phyloP scores from a whole-genome alignment of 2,329 filamentous ascomycete genomes.

The Trichoderma sp. region DNA sequence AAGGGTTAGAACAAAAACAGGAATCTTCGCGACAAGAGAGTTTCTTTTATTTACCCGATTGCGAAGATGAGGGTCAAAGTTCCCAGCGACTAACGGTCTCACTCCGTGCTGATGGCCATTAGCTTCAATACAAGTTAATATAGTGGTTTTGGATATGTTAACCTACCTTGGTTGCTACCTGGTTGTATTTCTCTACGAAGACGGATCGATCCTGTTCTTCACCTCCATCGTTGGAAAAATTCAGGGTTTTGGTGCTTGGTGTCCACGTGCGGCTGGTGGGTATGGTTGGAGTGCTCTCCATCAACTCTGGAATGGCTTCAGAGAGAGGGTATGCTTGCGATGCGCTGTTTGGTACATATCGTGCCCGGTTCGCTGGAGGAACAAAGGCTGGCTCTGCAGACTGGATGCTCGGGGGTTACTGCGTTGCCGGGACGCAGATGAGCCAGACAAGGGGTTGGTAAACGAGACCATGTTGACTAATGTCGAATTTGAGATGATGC shows the following conservation, averaged over 20 bases:
- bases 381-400: neutral
- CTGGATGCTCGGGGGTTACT: neutral
- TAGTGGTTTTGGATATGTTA: neutral
- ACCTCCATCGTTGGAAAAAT: conserved; percentile 50
- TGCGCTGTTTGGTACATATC: conserved; percentile 31
- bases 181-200: conserved; percentile 62
- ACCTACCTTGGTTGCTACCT: conserved; percentile 57
- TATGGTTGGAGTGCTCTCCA: conserved; percentile 27
- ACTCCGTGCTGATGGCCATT: conserved; percentile 52
- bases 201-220: conserved; percentile 49
- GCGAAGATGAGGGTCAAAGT: conserved; percentile 39
- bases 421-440: neutral
- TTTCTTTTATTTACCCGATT: conserved; percentile 35
- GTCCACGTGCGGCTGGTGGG: conserved; percentile 59
- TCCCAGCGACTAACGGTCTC: conserved; percentile 41
- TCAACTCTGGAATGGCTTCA: conserved; percentile 29
- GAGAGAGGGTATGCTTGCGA: conserved; percentile 32
- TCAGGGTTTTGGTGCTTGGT: conserved; percentile 54
- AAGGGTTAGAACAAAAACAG: neutral
- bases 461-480: neutral
- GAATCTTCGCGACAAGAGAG: neutral
- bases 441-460: too few species aligned
- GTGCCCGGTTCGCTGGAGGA: conserved; percentile 21
- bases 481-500: neutral
- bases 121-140: neutral